Evolutionary conservation across 2,329 filamentous ascomycete genomes (phyloP).

Genomic region (Aspergillus sp.): DNA sequence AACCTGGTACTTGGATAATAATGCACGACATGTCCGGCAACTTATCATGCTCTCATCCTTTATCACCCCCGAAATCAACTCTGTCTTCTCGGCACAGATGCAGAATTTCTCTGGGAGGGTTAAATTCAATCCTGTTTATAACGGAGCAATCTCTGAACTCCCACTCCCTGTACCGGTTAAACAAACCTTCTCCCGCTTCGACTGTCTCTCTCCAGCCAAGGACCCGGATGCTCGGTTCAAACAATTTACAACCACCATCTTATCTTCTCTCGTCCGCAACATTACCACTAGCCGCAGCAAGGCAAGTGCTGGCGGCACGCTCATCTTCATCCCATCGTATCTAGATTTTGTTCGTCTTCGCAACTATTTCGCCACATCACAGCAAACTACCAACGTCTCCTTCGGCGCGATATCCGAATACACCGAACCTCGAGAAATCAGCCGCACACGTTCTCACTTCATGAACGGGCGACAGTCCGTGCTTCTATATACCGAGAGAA

Average conservation of each 20-base stretch:
- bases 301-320: conserved; percentile 66
- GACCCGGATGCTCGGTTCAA: conserved; percentile 90
- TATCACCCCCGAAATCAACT: conserved; percentile 83
- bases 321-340: conserved; percentile 90
- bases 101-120: conserved; percentile 78
- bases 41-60: conserved; percentile 80
- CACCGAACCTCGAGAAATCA: conserved; percentile 72
- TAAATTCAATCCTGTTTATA: conserved; percentile 69
- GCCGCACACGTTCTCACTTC: conserved; percentile 85
- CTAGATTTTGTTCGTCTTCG: conserved; percentile 92
- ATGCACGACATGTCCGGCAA: conserved; percentile 78
- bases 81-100: conserved; percentile 72
- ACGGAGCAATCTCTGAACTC: conserved; percentile 71
- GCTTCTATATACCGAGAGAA: conserved; percentile 86
- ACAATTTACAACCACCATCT: conserved; percentile 80
- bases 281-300: conserved; percentile 34
- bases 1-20: conserved; percentile 88
- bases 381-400: conserved; percentile 56
- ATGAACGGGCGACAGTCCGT: conserved; percentile 77
- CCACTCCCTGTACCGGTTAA: conserved; percentile 63
- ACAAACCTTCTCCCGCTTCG: conserved; percentile 89
- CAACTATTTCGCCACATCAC: conserved; percentile 81
- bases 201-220: conserved; percentile 64
- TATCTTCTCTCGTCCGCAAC: conserved; percentile 72
- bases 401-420: conserved; percentile 92